Evolutionary conservation across 805 yeast genomes (phyloP).

Genomic region (Candida saitoana): DNA sequence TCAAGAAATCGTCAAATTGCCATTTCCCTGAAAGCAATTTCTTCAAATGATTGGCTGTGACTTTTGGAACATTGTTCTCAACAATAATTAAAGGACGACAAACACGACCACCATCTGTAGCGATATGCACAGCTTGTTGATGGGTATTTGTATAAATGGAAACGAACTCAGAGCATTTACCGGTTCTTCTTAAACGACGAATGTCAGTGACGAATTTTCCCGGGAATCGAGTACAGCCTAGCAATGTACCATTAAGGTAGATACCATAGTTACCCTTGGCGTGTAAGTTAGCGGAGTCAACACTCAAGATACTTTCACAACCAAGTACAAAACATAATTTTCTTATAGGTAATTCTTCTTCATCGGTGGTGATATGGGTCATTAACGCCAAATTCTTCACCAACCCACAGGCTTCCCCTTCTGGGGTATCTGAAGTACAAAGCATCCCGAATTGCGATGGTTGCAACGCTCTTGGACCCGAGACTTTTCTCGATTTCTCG

Average conservation of each 20-base stretch:
- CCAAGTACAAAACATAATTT: conserved; percentile 78
- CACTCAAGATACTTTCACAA: conserved; percentile 76
- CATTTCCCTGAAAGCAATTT: conserved; percentile 63
- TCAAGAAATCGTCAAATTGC: conserved; percentile 88
- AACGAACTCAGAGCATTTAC: conserved; percentile 83
- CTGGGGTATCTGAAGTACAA: conserved; percentile 98
- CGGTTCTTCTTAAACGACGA: conserved; percentile 76
- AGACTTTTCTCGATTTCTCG: conserved; percentile 94
- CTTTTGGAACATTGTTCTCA: conserved; percentile 61
- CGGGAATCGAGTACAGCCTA: conserved; percentile 88
- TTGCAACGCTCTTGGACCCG: conserved; percentile 97
- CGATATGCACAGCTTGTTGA: conserved; percentile 91
- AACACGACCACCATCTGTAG: conserved; percentile 98
- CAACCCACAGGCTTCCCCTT: conserved; percentile 99
- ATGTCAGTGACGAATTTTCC: conserved; percentile 74
- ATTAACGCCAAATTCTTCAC: conserved; percentile 94
- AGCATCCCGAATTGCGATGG: conserved; percentile 99
- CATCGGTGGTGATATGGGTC: conserved; percentile 99
- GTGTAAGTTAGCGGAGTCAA: conserved; percentile 83
- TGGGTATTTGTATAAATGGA: conserved; percentile 87
- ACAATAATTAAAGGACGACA: conserved; percentile 95
- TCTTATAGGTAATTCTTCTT: conserved; percentile 85
- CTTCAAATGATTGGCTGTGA: conserved; percentile 64
- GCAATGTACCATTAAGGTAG: conserved; percentile 87
- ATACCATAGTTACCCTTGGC: conserved; percentile 76